Evolutionary conservation across 352 stramenopile genomes (phyloP), one percentile per base, ranked within the genome.

Genomic region (Globisporangium radiosum): DNA sequence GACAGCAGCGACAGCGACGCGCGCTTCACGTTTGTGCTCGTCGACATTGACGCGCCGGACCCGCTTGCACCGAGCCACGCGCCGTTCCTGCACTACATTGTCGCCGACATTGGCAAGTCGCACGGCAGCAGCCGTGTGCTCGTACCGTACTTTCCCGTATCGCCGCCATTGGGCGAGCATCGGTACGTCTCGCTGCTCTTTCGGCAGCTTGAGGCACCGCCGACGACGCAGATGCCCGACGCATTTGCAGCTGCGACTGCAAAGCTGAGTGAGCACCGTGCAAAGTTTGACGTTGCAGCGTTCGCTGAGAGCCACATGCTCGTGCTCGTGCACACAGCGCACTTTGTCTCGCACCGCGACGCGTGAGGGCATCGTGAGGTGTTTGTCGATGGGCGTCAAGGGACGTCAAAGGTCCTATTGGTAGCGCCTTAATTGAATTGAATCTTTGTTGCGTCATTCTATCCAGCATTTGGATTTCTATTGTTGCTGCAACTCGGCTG

Each of bases 41-140:
- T 91, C 38, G 81, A 91, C 57, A 83, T 91, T 36, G 80, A 89
- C 61, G 81, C 81, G 10, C 81, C 81, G 2, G 62, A 78, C 47
- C 81, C 81, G 8, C 56, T 63, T 14, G 63, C 73, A 1, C 77
- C 81, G 11, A 71, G 68, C 1, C 79, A 91, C 59, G 64, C 81
- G 47, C 81, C 81, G 43, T 91, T 88, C 60, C 60, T 91, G 48
- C 81, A 91, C 65, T 85, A 81, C 58, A 86, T 89, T 45, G 61
- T 87, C 25, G 62, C 69, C 10, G 68, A 74, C 37, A 60, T 77
- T n/a, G 43, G 14, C 11, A 33, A 33, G 14, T 54, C 33, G 19
- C 42, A 19, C 47, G 50, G 9, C 45, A 63, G 56, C 47, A 14
- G 69, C 66, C 13, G 64, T 7, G 52, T 56, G 7, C 7, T 87